These are phyloP conservation scores for Globisporangium sylvaticum DNA, from an alignment of 352 stramenopile genomes.

Conservation along the genomic window DNA sequence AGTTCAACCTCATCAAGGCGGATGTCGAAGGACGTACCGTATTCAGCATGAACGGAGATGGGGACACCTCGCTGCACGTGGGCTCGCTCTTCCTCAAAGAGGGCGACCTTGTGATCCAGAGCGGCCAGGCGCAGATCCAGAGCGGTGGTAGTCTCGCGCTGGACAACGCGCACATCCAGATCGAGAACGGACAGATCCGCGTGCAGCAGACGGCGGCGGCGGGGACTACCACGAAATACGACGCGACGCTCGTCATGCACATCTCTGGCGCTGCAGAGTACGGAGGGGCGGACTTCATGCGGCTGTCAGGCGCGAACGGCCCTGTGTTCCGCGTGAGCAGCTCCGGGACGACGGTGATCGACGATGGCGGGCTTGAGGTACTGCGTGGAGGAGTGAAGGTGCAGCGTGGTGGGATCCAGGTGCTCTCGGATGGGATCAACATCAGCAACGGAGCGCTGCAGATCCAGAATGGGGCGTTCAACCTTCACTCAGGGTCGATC, in stretches of 20 bases:
- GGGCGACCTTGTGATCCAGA: constrained; percentile 52
- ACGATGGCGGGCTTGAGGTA: constrained; percentile 56
- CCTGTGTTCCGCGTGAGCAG: constrained; percentile 52
- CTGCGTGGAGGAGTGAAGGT: constrained; percentile 54
- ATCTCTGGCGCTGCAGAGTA: constrained; percentile 8
- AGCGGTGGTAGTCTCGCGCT: constrained; percentile 40
- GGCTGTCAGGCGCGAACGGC: constrained; percentile 29
- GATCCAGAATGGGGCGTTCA: constrained; percentile 39
- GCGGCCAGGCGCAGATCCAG: constrained; percentile 29
- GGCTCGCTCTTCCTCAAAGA: constrained; percentile 39
- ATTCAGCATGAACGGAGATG: constrained; percentile 61
- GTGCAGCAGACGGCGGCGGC: constrained; percentile 20
- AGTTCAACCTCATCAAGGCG: constrained; percentile 72
- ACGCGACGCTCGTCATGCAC: constrained; percentile 38
- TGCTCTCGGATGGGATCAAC: constrained; percentile 52
- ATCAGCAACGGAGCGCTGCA: constrained; percentile 38
- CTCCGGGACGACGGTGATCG: constrained; percentile 46
- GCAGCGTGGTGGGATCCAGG: constrained; percentile 49
- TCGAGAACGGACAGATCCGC: constrained; percentile 41
- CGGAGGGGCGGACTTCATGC: constrained; percentile 40
- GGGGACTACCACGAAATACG: not conserved
- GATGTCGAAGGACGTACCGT: constrained; percentile 40
- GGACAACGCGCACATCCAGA: constrained; percentile 33
- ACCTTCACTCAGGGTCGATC: constrained; percentile 34
- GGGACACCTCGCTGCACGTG: constrained; percentile 36